Evolutionary conservation across 208 protist genomes (phyloP).

Genomic region (Giardia duodenalis): DNA sequence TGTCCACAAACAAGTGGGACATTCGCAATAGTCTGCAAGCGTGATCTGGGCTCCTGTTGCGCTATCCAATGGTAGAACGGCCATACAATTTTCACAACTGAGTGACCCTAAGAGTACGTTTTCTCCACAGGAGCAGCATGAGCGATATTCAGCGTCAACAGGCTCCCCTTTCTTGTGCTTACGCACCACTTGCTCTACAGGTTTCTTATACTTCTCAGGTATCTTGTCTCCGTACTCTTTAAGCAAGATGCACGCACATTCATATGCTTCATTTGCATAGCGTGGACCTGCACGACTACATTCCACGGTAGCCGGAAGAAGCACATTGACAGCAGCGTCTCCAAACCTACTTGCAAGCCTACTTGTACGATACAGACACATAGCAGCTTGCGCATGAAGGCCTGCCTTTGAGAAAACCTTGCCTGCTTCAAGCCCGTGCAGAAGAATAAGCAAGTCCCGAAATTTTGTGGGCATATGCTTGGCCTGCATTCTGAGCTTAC

Average conservation of each 20-base stretch:
- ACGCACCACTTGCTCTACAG: background rate
- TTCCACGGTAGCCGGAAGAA: slow-evolving; percentile 11
- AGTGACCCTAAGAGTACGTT: background rate
- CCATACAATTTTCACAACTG: background rate
- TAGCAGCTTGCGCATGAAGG: background rate
- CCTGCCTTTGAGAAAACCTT: slow-evolving; percentile 1
- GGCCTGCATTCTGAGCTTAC: background rate
- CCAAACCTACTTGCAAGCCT: slow-evolving; percentile 4
- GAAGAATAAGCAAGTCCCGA: background rate
- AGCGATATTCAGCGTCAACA: too few relatives aligned
- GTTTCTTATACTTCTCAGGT: slow-evolving; percentile 26
- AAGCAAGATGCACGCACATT: slow-evolving; percentile 12
- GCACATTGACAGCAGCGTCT: background rate
- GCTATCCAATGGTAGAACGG: slow-evolving; percentile 17
- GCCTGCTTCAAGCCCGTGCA: slow-evolving; percentile 14
- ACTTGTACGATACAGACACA: slow-evolving; percentile 7
- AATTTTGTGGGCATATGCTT: slow-evolving; percentile 5
- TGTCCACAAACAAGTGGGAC: slow-evolving; percentile 15
- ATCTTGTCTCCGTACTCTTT: slow-evolving; percentile 12
- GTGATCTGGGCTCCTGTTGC: slow-evolving; percentile 3
- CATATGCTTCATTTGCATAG: background rate
- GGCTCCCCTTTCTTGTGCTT: background rate
- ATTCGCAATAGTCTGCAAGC: slow-evolving; percentile 24
- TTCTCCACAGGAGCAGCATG: background rate
- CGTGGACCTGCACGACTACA: background rate